Evolutionary conservation across 306 rosid species (phyloP).

Genomic region (Sophora flavescens): DNA sequence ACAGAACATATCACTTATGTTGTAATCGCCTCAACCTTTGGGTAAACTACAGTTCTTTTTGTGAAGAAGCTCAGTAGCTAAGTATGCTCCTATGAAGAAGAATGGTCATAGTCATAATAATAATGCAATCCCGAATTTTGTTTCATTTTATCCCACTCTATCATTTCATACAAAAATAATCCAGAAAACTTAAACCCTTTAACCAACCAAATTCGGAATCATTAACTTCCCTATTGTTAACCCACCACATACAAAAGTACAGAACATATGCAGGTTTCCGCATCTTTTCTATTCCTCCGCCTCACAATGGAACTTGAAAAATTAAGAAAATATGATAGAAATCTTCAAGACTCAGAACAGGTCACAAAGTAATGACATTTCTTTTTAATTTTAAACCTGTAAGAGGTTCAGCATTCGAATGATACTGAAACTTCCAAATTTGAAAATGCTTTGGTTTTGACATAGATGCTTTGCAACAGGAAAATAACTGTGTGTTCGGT

Average conservation of each 20-base stretch:
- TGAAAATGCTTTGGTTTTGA: constrained; percentile 16
- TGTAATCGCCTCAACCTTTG: constrained; percentile 19
- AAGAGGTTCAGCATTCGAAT: constrained; percentile 15
- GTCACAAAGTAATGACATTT: background rate
- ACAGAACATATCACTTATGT: background rate
- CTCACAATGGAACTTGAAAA: constrained; percentile 9
- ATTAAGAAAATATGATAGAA: background rate
- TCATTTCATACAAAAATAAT: constrained; percentile 22
- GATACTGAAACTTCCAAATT: background rate
- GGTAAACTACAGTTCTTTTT: constrained; percentile 26
- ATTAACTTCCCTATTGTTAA: constrained; percentile 8
- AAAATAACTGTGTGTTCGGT: background rate
- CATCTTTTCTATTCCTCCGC: constrained; percentile 7
- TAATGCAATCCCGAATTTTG: constrained; percentile 6
- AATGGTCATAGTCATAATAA: constrained; percentile 10
- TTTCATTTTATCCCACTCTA: background rate
- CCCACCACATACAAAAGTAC: constrained; percentile 1
- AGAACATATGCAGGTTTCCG: background rate
- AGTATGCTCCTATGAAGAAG: background rate
- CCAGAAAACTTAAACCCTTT: constrained; percentile 13
- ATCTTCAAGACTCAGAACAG: constrained; percentile 9
- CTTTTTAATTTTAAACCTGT: constrained; percentile 15
- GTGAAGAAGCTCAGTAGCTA: constrained; percentile 17
- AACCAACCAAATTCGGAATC: constrained; percentile 2
- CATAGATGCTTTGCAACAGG: background rate